Percentiles rank a stretch among this genome's conserved stretches.
These are phyloP conservation scores for Arachis monticola DNA, from an alignment of 331 rosid species.

Conservation along the genomic window DNA sequence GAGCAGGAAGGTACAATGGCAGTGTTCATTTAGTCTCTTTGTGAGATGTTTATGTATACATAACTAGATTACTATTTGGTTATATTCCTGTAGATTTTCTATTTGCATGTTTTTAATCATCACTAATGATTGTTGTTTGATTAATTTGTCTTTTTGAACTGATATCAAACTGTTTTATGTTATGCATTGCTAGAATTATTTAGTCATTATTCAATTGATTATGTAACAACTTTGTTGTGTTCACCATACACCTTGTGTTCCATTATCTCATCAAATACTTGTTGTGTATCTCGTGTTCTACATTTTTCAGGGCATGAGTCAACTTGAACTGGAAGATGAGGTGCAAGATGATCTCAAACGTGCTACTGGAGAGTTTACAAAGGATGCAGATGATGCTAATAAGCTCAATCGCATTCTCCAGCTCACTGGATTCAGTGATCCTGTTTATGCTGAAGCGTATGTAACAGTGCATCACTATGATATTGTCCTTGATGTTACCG, in stretches of 20 bases:
- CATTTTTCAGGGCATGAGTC: constrained; percentile 92
- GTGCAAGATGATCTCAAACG: constrained; percentile 99
- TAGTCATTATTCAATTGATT: constrained; percentile 10
- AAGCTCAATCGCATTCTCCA: constrained; percentile 98
- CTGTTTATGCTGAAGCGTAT: constrained; percentile 99
- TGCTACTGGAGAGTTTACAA: constrained; percentile 98
- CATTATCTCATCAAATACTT: constrained; percentile 23
- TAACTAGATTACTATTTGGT: constrained; percentile 17
- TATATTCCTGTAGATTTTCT: constrained; percentile 22
- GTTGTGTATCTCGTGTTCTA: constrained; percentile 17
- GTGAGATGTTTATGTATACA: not conserved
- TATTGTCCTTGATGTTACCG: constrained; percentile 97
- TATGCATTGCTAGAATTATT: constrained; percentile 22
- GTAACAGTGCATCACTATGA: constrained; percentile 98
- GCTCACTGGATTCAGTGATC: constrained; percentile 99
- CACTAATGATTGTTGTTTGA: not conserved
- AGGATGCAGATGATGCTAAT: constrained; percentile 89
- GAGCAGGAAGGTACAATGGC: constrained; percentile 86
- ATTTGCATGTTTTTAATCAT: constrained; percentile 26
- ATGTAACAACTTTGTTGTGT: constrained; percentile 13
- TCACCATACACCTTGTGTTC: constrained; percentile 5
- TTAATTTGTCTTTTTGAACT: constrained; percentile 13
- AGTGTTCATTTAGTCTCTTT: constrained; percentile 22
- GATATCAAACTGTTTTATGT: constrained; percentile 5
- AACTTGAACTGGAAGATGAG: constrained; percentile 98